phyloP scores from a whole-genome alignment of 345 rosid species.

The Trapa incisa region DNA sequence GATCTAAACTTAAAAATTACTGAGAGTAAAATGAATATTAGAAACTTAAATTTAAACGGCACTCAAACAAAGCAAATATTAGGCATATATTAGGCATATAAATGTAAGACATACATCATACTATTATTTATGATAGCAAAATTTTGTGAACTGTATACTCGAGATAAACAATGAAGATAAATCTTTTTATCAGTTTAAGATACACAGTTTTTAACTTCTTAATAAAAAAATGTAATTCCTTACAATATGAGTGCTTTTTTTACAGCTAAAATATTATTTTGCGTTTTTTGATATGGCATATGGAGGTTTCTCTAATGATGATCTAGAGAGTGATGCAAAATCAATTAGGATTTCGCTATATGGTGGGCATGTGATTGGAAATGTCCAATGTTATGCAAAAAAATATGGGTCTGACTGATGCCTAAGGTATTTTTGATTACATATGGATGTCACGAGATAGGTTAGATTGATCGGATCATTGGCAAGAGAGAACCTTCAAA shows the following conservation, averaged over 20 bases:
- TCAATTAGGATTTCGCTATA: slow-evolving; percentile 82
- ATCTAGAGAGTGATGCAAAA: slow-evolving; percentile 89
- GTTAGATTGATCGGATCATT: no score
- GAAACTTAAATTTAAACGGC: no score
- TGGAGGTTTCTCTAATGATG: slow-evolving; percentile 96
- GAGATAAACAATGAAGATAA: slow-evolving; percentile 88
- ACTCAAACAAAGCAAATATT: no score
- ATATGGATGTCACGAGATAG: no score
- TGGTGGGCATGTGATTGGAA: slow-evolving; percentile 84
- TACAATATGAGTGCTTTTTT: slow-evolving; percentile 12
- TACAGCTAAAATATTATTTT: slow-evolving; percentile 69
- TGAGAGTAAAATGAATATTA: no score
- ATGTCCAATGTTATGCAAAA: slow-evolving; percentile 91
- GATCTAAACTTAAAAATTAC: no score
- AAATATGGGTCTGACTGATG: slow-evolving; percentile 99
- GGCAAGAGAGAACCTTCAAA: no score
- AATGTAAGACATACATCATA: no score
- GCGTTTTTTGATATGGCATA: slow-evolving; percentile 97
- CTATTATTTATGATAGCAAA: no score
- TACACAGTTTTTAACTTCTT: slow-evolving; percentile 1
- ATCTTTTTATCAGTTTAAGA: slow-evolving; percentile 81
- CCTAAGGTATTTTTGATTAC: slow-evolving; percentile 81
- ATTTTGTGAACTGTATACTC: no score
- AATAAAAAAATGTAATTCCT: not conserved
- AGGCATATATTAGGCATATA: no score